A percentile compares a stretch with the other conserved stretches of the same genome.
Evolutionary conservation across 192 early-diverging fungal species (phyloP).

Genomic region (Cladochytrium replicatum): DNA sequence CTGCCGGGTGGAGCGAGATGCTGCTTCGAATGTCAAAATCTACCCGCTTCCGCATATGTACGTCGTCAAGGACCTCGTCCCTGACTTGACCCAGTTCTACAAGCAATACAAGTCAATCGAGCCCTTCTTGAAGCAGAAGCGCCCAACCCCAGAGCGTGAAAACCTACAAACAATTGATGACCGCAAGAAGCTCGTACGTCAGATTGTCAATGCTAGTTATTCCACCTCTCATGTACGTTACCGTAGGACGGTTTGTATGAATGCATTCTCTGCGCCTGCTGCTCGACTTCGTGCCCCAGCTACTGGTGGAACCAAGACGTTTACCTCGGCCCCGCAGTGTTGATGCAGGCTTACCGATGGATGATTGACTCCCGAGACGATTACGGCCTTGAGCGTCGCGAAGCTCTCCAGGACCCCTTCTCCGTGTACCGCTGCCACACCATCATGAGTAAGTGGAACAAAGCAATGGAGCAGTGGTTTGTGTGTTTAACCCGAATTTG

Average conservation of each 20-base stretch:
- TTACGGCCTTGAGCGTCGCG: conserved; percentile 72
- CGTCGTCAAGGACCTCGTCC: conserved; percentile 95
- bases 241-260: conserved; percentile 83
- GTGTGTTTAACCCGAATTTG: background rate
- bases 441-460: conserved; percentile 59
- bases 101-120: conserved; percentile 96
- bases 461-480: background rate
- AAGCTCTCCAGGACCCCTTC: conserved; percentile 85
- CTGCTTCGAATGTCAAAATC: conserved; percentile 62
- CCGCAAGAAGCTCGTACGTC: conserved; percentile 68
- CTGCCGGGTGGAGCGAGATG: conserved; percentile 66
- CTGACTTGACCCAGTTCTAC: conserved; percentile 92
- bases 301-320: conserved; percentile 90
- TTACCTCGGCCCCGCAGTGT: conserved; percentile 91
- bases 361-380: conserved; percentile 96
- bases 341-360: conserved; percentile 98
- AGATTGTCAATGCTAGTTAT: background rate
- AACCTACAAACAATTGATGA: conserved; percentile 90
- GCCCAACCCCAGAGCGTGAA: conserved; percentile 58
- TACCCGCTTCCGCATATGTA: conserved; percentile 97
- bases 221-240: background rate
- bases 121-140: conserved; percentile 90
- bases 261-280: conserved; percentile 97
- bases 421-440: conserved; percentile 99
- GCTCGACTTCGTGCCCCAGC: conserved; percentile 89